Conservation (phyloP, 2,329 filamentous ascomycete species). For the Shiraia bambusicola region DNA sequence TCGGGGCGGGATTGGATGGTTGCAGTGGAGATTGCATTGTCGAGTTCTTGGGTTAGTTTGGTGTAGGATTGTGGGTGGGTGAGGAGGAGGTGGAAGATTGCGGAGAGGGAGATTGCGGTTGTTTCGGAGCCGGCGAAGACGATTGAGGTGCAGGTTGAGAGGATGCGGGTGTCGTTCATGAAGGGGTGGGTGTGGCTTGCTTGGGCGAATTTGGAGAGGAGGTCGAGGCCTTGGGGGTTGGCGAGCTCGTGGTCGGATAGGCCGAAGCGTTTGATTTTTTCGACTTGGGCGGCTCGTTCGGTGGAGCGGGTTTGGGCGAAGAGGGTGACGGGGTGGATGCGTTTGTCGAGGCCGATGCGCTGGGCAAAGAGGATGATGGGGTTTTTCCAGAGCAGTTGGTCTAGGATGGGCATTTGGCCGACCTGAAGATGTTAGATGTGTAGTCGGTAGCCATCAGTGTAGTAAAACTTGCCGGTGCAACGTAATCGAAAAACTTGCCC, state of each 20-base stretch:
- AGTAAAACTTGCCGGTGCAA: conserved; percentile 60
- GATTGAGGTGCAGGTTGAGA: conserved; percentile 72
- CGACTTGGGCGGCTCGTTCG: conserved; percentile 60
- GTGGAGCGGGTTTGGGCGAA: conserved; percentile 69
- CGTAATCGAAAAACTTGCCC: conserved; percentile 66
- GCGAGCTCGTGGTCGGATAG: conserved; percentile 34
- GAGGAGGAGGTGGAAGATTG: conserved; percentile 73
- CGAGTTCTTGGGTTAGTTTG: conserved; percentile 63
- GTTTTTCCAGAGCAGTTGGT: conserved; percentile 72
- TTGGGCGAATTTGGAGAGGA: conserved; percentile 72
- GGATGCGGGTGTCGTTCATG: conserved; percentile 69
- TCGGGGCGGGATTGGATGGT: conserved; percentile 47
- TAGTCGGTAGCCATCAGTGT: not conserved
- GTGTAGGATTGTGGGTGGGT: conserved; percentile 60
- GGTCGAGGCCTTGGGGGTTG: conserved; percentile 52
- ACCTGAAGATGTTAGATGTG: conserved; percentile 49
- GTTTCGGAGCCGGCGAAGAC: conserved; percentile 75
- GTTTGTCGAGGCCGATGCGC: conserved; percentile 66
- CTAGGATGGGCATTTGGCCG: conserved; percentile 73
- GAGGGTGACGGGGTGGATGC: conserved; percentile 70
- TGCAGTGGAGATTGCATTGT: conserved; percentile 58
- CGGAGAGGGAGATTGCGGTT: conserved; percentile 71
- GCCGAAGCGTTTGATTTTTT: conserved; percentile 50
- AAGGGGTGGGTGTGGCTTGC: conserved; percentile 68
- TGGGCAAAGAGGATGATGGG: conserved; percentile 69